Conservation (phyloP, 805 yeast species). For the Saccharomycopsis babjevae region DNA sequence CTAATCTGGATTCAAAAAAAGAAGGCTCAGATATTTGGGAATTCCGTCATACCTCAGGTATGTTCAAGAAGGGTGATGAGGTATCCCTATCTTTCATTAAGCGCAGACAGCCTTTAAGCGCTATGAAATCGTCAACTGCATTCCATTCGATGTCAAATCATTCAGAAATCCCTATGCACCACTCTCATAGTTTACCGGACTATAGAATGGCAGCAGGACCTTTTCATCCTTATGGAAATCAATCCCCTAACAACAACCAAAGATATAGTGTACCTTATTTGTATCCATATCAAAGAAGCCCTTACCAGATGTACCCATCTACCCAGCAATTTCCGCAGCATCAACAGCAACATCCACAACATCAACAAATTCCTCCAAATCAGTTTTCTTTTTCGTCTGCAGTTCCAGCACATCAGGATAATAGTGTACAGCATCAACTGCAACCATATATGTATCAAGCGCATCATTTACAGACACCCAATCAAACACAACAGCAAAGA, state of each 20-base stretch:
- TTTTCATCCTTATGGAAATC: neutral
- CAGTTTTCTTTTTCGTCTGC: neutral
- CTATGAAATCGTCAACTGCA: slow-evolving; percentile 2
- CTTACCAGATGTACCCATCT: neutral
- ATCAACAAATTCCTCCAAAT: slow-evolving; percentile 9
- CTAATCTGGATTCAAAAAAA: neutral
- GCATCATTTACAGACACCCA: slow-evolving; percentile 11
- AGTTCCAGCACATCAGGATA: slow-evolving; percentile 16
- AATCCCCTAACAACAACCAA: neutral
- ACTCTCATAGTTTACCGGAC: neutral
- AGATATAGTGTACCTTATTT: neutral
- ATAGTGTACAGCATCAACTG: slow-evolving; percentile 11
- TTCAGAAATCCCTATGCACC: neutral
- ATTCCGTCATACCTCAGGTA: slow-evolving; percentile 72
- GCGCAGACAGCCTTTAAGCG: slow-evolving; percentile 44
- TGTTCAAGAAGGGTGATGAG: slow-evolving; percentile 71
- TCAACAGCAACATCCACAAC: slow-evolving; percentile 13
- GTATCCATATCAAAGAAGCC: neutral
- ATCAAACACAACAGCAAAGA: slow-evolving; percentile 10
- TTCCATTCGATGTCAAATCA: slow-evolving; percentile 2
- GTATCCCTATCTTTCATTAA: slow-evolving; percentile 67
- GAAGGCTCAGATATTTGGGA: slow-evolving; percentile 51
- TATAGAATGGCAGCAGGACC: neutral
- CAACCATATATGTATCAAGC: neutral
- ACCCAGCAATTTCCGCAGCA: slow-evolving; percentile 1